Evolutionary conservation across 2,329 filamentous ascomycete genomes (phyloP).

Genomic region (Claviceps capensis): DNA sequence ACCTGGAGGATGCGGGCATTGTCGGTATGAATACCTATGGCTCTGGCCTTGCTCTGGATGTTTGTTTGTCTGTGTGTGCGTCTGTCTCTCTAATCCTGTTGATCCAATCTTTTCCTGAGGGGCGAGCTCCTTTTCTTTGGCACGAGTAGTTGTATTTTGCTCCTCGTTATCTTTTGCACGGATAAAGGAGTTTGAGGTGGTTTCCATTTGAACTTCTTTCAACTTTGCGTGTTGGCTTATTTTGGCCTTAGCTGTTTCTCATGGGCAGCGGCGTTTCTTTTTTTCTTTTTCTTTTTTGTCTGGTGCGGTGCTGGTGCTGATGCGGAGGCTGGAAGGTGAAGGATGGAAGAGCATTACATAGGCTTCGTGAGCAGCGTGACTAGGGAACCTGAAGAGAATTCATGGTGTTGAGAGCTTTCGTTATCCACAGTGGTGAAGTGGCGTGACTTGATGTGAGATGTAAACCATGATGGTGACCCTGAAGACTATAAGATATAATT

Average conservation of each 20-base stretch:
- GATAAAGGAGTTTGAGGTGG: not conserved
- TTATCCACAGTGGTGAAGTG: no score
- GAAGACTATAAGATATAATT: no score
- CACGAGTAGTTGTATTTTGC: conserved; percentile 2
- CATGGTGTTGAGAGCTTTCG: no score
- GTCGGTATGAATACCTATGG: no score
- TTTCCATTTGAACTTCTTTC: conserved; percentile 3
- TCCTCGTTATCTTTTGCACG: conserved; percentile 2
- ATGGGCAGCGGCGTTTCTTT: conserved; percentile 16
- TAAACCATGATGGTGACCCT: no score
- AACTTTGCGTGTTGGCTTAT: conserved; percentile 8
- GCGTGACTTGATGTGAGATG: no score
- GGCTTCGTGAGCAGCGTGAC: not conserved
- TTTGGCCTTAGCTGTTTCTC: conserved; percentile 14
- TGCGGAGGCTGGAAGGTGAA: not conserved
- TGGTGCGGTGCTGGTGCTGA: conserved; percentile 10
- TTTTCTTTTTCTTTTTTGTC: conserved; percentile 1
- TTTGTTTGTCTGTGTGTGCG: not conserved
- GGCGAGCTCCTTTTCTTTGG: not conserved
- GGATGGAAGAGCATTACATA: conserved; percentile 10
- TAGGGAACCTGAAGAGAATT: no score
- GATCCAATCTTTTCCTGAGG: not conserved
- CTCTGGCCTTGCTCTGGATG: not conserved
- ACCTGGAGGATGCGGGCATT: no score
- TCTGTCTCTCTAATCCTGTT: not conserved